phyloP scores from a whole-genome alignment of 345 rosid genomes.

The Microthlaspi erraticum region DNA sequence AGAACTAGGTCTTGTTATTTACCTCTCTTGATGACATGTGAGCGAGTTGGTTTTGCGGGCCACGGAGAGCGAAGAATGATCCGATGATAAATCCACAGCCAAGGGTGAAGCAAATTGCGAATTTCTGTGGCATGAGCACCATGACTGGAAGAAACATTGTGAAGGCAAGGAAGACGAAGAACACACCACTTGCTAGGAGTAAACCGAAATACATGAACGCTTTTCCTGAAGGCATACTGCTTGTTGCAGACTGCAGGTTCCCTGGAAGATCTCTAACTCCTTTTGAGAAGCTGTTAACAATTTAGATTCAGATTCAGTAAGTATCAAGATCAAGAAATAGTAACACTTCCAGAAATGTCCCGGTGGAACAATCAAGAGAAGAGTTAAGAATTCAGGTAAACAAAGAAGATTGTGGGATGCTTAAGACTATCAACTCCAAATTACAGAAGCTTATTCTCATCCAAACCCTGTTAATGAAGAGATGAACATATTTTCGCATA shows the following conservation, averaged over 20 bases:
- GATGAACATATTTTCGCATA: background rate
- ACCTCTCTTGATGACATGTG: slow-evolving; percentile 96
- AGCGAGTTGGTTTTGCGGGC: slow-evolving; percentile 74
- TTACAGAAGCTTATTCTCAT: background rate
- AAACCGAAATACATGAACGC: slow-evolving; percentile 83
- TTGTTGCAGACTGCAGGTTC: slow-evolving; percentile 79
- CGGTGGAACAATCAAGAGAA: background rate
- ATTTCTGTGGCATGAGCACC: slow-evolving; percentile 94
- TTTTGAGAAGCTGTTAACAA: slow-evolving; percentile 65
- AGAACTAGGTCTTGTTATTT: background rate
- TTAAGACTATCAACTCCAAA: background rate
- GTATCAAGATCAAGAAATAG: background rate
- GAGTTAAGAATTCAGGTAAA: background rate
- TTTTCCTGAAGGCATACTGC: slow-evolving; percentile 85
- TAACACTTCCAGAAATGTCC: background rate
- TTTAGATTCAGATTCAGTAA: slow-evolving; percentile 6
- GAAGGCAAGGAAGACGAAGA: slow-evolving; percentile 83
- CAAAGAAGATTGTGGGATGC: background rate
- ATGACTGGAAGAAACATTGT: slow-evolving; percentile 95
- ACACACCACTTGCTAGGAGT: slow-evolving; percentile 77
- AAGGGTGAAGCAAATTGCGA: slow-evolving; percentile 86
- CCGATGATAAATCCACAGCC: slow-evolving; percentile 87
- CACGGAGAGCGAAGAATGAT: slow-evolving; percentile 89
- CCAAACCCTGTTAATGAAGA: background rate
- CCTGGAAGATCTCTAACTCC: slow-evolving; percentile 70